Conservation (phyloP, 495 filamentous ascomycete species). For the Penicillium macrosclerotiorum region DNA sequence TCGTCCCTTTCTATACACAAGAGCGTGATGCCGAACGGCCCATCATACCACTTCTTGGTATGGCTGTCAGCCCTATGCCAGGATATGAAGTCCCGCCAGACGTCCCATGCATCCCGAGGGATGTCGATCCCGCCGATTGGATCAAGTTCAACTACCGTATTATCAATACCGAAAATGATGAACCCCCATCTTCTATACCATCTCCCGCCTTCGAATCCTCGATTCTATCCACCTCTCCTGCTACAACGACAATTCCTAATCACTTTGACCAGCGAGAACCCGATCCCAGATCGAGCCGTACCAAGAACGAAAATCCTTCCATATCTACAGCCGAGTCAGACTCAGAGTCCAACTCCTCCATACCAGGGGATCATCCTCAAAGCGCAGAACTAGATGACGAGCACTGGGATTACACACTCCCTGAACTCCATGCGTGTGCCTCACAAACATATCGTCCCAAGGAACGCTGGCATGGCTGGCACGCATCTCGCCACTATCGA, state of each 20-base stretch:
- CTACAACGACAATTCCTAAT: too few species aligned
- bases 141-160: constrained; percentile 35
- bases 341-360: background rate
- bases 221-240: background rate
- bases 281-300: background rate
- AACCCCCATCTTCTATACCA: background rate
- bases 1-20: constrained; percentile 52
- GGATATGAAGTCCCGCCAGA: constrained; percentile 49
- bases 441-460: constrained; percentile 35
- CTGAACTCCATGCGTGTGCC: constrained; percentile 42
- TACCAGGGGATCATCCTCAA: background rate
- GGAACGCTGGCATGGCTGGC: constrained; percentile 41
- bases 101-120: constrained; percentile 34
- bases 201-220: background rate
- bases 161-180: constrained; percentile 19
- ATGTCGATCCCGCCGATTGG: constrained; percentile 21
- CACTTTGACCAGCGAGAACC: too few species aligned
- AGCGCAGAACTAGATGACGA: background rate
- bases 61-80: constrained; percentile 61
- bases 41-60: constrained; percentile 49
- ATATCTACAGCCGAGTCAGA: background rate
- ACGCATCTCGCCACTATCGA: constrained; percentile 55
- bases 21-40: constrained; percentile 44
- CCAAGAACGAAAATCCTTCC: background rate
- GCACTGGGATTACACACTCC: constrained; percentile 19